Evolutionary conservation across 345 rosid species (phyloP), one percentile per base, ranked within the genome.

Genomic region (Triadica sebifera): DNA sequence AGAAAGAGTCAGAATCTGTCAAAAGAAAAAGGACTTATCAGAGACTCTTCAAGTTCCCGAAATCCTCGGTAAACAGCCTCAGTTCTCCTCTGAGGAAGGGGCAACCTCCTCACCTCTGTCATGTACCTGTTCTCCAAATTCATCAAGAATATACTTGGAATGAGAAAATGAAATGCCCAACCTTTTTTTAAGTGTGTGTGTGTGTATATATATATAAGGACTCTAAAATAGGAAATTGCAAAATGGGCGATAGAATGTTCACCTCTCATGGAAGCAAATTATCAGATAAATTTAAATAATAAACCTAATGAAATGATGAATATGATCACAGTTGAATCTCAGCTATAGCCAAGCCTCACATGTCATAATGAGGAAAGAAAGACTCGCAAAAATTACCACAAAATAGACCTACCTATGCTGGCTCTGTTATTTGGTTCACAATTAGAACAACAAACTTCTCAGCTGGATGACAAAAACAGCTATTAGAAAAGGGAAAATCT

Each of bases 31-130:
- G 92, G 83, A 74, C 85, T 86, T 72, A 87, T 80, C 64, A 94
- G 87, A 77, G 97, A 92, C 79, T 91, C 95, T 79, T 95, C 99
- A 34, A 95, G 95, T 78, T 91, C 93, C 76, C 89, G 86, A 57
- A 91, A 95, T 57, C 97, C 96, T 79, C 84, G 74, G 81, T 91
- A 95, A 49, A 95, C 97, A 11, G 75, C 79, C 81, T 90, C 98
- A 0, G 93, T 93, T 84, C 72, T 87, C 79, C 80, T 86, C 71
- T 84, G 91, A 29, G 98, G 97, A 39, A 95, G 90, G 25, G 99
- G 77, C 75, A 95, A 75, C 83, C 98, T 83, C 80, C 89, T 83
- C 25, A 95, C 90, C 85, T 93, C 99, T 2, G 99, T 89, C 97
- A 89, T 92, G 77, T 85, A 94, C 91, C 98, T 94, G 90, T 70